Evolutionary conservation across 176 grass and related monocot genomes (phyloP), one percentile per base, ranked within the genome.

Genomic region (Aegilops tauschii): DNA sequence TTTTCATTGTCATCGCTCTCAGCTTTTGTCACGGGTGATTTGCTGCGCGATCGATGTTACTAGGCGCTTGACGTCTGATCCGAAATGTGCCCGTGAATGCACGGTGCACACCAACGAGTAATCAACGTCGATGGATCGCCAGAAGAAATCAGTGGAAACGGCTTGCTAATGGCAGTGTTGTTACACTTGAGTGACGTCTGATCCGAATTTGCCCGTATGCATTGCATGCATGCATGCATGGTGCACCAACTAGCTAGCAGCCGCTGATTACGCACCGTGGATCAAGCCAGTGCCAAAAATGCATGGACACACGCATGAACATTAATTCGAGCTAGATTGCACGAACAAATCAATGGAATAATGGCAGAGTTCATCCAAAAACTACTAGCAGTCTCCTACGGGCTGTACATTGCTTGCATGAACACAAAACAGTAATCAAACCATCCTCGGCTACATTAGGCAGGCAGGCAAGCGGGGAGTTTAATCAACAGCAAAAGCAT

Each of bases 401-500:
- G 39, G 89, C 84, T 90, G 84, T 90, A 90, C 89, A 90, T 45
- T 83, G 74, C 74, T 74, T 68, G 62, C 27, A 27, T 42, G 10
- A 10, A 87, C 74, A 87, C 84, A 61, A 77, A 52, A 21, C 18
- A 58, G 54, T 58, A 58, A 58, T 58, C 54, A 1, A 54, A 2
- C 6, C 18, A 58, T 58, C 54, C 18, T 61, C 13, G 6, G 30
- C 61, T 64, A 64, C 23, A 65, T 30, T 34, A 20, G 25, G 31
- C 31, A 36, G 18, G 27, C 25, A 71, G 6, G 66, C 65, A 30
- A 61, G 30, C 12, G 80, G 4, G 27, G 30, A 12, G 85, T 69
- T 64, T 54, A 73, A 44, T 25, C 69, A 44, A 44, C 69, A 16
- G 16, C 54, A 21, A 21, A 58, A 58, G 54, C 54, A 8, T 58